Conservation (phyloP, 495 filamentous ascomycete genomes). For the Thermothielavioides terrestris region DNA sequence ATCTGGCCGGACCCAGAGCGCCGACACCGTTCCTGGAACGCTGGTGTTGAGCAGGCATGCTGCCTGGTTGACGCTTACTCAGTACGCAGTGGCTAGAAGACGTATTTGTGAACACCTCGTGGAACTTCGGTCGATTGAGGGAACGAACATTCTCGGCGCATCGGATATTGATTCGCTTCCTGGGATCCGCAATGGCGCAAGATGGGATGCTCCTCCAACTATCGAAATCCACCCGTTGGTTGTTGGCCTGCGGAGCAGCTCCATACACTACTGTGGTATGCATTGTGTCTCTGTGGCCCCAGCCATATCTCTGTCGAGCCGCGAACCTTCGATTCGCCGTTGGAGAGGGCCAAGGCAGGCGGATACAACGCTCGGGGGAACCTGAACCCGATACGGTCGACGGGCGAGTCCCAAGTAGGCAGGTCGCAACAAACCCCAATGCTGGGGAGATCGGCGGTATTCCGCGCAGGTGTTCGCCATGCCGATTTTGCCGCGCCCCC, state of each 20-base stretch:
- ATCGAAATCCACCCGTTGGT: no score
- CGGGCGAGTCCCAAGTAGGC: constrained; percentile 4
- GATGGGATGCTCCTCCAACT: not conserved
- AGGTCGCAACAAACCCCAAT: not conserved
- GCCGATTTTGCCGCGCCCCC: not conserved
- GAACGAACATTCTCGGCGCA: not conserved
- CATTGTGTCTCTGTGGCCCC: no score
- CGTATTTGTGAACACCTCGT: not conserved
- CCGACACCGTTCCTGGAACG: not conserved
- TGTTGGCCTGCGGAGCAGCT: no score
- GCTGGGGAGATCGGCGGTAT: not conserved
- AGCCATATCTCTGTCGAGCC: no score
- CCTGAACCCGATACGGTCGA: not conserved
- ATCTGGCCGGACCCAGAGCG: not conserved
- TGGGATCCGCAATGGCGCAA: not conserved
- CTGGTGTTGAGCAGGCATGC: not conserved
- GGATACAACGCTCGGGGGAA: not conserved
- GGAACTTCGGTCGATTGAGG: not conserved
- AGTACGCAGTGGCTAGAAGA: not conserved
- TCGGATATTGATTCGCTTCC: not conserved
- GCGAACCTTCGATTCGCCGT: not conserved
- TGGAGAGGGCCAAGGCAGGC: not conserved
- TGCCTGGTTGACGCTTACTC: not conserved
- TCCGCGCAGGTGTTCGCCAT: not conserved
- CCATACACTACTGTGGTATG: no score